Evolutionary conservation across 805 yeast genomes (phyloP).

Genomic region (Sugiyamaella boreocaroliniensis): DNA sequence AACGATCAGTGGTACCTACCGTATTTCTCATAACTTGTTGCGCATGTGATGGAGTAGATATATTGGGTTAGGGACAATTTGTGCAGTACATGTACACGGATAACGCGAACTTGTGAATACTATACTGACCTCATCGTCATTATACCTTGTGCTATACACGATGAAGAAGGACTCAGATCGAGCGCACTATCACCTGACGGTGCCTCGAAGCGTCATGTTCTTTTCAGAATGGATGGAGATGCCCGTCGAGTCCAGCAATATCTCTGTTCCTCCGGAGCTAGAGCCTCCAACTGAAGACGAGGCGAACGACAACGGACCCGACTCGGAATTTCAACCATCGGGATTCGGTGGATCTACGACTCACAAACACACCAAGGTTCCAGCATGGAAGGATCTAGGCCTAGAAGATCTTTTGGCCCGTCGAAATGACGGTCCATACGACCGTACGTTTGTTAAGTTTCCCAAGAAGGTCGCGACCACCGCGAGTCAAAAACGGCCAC

Average conservation of each 20-base stretch:
- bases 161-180: constrained; percentile 28
- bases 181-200: constrained; percentile 25
- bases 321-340: constrained; percentile 19
- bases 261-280: constrained; percentile 20
- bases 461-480: background rate
- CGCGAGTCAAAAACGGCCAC: background rate
- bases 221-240: constrained; percentile 28
- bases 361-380: constrained; percentile 6
- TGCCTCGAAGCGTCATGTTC: constrained; percentile 23
- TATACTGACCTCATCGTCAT: too few species aligned
- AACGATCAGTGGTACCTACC: too few species aligned
- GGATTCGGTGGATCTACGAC: constrained; percentile 16
- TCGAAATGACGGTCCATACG: background rate
- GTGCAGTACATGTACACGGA: too few species aligned
- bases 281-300: constrained; percentile 21
- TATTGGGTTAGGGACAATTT: too few species aligned
- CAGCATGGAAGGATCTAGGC: constrained; percentile 22
- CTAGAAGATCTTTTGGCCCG: constrained; percentile 14
- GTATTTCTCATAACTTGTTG: too few species aligned
- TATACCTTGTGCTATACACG: background rate
- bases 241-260: constrained; percentile 26
- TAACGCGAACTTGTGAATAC: too few species aligned
- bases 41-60: too few species aligned
- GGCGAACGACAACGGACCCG: constrained; percentile 17
- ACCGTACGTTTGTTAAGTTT: background rate